These are phyloP conservation scores for Chalciporus piperatus DNA, from an alignment of 768 basidiomycete species.

Conservation along the genomic window DNA sequence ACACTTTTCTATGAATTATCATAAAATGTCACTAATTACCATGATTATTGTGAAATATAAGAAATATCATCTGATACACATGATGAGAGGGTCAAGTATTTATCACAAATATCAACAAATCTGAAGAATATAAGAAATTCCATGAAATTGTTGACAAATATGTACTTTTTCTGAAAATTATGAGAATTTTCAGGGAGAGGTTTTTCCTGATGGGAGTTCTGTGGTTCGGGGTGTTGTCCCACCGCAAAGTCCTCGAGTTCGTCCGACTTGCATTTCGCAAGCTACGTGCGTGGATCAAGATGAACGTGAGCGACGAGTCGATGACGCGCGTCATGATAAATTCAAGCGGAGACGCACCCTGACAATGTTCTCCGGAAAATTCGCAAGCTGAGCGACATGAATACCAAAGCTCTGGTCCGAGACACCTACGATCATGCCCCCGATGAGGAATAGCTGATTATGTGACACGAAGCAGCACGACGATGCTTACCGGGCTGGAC, in stretches of 20 bases:
- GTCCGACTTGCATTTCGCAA: slow-evolving; percentile 89
- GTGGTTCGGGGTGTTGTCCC: slow-evolving; percentile 35
- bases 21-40: too few species aligned
- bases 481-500: slow-evolving; percentile 66
- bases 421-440: slow-evolving; percentile 55
- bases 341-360: slow-evolving; percentile 49
- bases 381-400: slow-evolving; percentile 94
- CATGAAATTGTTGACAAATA: too few species aligned
- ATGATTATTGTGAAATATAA: too few species aligned
- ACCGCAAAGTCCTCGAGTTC: slow-evolving; percentile 84
- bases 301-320: slow-evolving; percentile 1
- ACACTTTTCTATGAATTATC: too few species aligned
- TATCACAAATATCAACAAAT: too few species aligned
- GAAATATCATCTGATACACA: too few species aligned
- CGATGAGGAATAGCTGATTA: too few species aligned
- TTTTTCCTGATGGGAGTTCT: too few species aligned
- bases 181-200: too few species aligned
- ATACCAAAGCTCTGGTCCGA: slow-evolving; percentile 99
- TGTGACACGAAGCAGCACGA: neutral
- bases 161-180: too few species aligned
- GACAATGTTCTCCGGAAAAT: slow-evolving; percentile 93
- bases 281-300: slow-evolving; percentile 39
- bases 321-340: neutral
- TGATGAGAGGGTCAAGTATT: too few species aligned
- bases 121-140: too few species aligned